Percentiles rank a stretch among this genome's conserved stretches.
Evolutionary conservation across 75 land plant genomes (phyloP).

Genomic region (Larix kaempferi): DNA sequence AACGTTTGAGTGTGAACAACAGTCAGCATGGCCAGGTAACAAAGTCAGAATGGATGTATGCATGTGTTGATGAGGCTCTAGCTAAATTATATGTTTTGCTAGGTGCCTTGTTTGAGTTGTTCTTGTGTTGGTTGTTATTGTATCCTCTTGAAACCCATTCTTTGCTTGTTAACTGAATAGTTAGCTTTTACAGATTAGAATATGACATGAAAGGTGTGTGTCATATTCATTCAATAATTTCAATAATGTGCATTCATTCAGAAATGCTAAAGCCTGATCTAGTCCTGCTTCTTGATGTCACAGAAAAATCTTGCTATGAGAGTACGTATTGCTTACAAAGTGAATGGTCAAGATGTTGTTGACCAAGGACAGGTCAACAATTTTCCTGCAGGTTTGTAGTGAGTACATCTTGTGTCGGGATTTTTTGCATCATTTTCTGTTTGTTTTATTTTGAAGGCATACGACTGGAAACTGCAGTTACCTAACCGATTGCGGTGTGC

Average conservation of each 20-base stretch:
- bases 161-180: not conserved
- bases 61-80: not conserved
- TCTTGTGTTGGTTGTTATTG: conserved; percentile 1
- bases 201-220: not conserved
- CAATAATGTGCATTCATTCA: not conserved
- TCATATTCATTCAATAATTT: too few relatives aligned
- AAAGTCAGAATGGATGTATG: not conserved
- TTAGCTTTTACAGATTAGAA: not conserved
- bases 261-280: not conserved
- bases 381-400: conserved; percentile 81
- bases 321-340: conserved; percentile 76
- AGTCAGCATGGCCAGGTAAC: conserved; percentile 91
- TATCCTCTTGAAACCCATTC: not conserved
- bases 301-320: conserved; percentile 98
- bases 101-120: not conserved
- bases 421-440: not conserved
- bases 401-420: not conserved
- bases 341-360: conserved; percentile 60
- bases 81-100: not conserved
- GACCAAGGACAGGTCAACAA: conserved; percentile 95
- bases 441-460: not conserved
- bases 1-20: conserved; percentile 65
- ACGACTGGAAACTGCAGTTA: not conserved
- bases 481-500: not conserved
- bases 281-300: conserved; percentile 8